Evolutionary conservation across 257 asterid species (phyloP).

Genomic region (Penstemon eatonii): DNA sequence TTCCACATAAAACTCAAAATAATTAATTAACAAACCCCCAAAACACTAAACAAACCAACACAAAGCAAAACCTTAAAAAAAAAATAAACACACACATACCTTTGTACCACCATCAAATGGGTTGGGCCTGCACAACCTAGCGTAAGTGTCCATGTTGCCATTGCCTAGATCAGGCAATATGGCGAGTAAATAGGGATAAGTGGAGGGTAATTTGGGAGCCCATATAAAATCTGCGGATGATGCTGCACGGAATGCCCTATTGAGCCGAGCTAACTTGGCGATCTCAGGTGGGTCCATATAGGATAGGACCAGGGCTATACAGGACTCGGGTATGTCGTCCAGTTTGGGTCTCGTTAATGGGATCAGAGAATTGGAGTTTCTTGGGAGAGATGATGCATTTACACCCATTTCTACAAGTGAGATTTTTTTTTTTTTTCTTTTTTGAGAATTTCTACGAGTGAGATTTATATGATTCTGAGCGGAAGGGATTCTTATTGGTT

Average conservation of each 20-base stretch:
- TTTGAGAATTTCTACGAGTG: too few relatives aligned
- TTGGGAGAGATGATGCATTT: conserved; percentile 45
- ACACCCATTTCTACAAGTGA: conserved; percentile 52
- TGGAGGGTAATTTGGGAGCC: conserved; percentile 68
- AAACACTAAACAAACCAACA: too few relatives aligned
- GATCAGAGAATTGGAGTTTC: neutral
- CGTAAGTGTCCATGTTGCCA: conserved; percentile 62
- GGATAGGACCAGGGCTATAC: conserved; percentile 63
- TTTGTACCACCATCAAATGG: conserved; percentile 67
- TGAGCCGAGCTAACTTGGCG: conserved; percentile 65
- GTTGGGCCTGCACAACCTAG: conserved; percentile 48
- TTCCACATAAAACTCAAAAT: neutral
- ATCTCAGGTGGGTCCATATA: conserved; percentile 79
- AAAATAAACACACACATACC: conserved; percentile 36
- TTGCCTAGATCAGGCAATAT: conserved; percentile 38
- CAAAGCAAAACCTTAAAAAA: too few relatives aligned
- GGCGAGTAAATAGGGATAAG: conserved; percentile 46
- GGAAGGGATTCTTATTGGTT: neutral
- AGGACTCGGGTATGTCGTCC: conserved; percentile 82
- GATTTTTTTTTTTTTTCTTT: neutral
- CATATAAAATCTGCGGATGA: conserved; percentile 88
- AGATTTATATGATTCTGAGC: neutral
- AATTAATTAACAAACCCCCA: neutral
- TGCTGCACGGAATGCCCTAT: conserved; percentile 65
- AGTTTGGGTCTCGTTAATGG: conserved; percentile 36